A percentile compares a stretch with the other conserved stretches of the same genome.
phyloP scores from a whole-genome alignment of 2,329 filamentous ascomycete species.

The Tolypocladium nubicola region DNA sequence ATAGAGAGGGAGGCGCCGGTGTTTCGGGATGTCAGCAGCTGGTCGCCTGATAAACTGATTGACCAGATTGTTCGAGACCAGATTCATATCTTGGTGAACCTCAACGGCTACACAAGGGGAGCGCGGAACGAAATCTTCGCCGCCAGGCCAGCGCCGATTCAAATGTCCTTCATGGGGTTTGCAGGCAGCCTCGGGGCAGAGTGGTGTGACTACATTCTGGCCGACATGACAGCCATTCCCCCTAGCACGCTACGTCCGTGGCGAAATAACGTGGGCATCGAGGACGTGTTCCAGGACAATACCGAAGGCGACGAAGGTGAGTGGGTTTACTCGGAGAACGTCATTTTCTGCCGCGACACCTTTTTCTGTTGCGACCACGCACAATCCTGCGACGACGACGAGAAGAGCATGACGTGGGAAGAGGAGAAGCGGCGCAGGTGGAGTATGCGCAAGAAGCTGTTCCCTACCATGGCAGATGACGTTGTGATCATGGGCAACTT shows the following conservation, averaged over 20 bases:
- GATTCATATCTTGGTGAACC: conserved; percentile 89
- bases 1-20: conserved; percentile 89
- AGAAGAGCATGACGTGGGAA: conserved; percentile 63
- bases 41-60: conserved; percentile 76
- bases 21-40: conserved; percentile 79
- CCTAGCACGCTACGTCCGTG: conserved; percentile 69
- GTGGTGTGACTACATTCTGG: conserved; percentile 96
- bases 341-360: conserved; percentile 86
- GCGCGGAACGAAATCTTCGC: conserved; percentile 98
- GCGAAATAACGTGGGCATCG: conserved; percentile 62
- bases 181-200: conserved; percentile 91
- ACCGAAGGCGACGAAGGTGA: conserved; percentile 59
- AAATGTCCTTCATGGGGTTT: conserved; percentile 99
- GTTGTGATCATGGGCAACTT: conserved; percentile 93
- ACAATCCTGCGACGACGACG: conserved; percentile 70
- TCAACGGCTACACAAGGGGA: conserved; percentile 96
- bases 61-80: conserved; percentile 77
- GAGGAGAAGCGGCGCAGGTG: conserved; percentile 74
- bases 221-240: conserved; percentile 81
- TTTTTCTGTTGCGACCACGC: conserved; percentile 98
- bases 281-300: conserved; percentile 57
- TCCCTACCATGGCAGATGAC: conserved; percentile 72
- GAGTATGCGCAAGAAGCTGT: conserved; percentile 88
- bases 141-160: conserved; percentile 83
- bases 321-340: conserved; percentile 96